Evolutionary conservation across 1,284 basidiomycete species (phyloP).

Genomic region (Somion occarium): DNA sequence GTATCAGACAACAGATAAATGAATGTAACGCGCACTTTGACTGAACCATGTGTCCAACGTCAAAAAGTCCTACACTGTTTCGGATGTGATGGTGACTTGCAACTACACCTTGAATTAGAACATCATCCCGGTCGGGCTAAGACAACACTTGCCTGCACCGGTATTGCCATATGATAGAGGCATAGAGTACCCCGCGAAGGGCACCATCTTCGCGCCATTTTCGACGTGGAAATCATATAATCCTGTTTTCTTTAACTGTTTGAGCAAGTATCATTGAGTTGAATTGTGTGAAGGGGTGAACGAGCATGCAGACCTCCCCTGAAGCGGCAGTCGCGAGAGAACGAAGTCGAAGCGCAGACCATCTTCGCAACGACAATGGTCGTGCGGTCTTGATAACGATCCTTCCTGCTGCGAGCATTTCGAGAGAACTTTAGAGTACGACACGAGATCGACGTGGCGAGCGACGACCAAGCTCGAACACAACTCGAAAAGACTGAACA

Average conservation of each 20-base stretch:
- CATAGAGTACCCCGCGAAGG: slow-evolving; percentile 96
- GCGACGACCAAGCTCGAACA: not conserved
- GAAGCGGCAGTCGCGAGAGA: slow-evolving; percentile 5
- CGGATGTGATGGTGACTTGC: slow-evolving; percentile 92
- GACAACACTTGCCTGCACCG: slow-evolving; percentile 62
- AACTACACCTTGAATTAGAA: slow-evolving; percentile 41
- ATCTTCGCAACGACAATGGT: not conserved
- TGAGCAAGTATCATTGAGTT: not conserved
- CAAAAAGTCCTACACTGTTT: slow-evolving; percentile 83
- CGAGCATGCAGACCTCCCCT: slow-evolving; percentile 1
- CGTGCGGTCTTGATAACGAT: not conserved
- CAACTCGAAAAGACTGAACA: not conserved
- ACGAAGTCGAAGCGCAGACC: not conserved
- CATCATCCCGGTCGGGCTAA: slow-evolving; percentile 4
- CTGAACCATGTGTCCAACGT: slow-evolving; percentile 98
- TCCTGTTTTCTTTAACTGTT: slow-evolving; percentile 58
- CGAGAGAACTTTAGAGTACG: no score
- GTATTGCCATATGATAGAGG: slow-evolving; percentile 83
- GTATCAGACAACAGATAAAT: not conserved
- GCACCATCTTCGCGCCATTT: slow-evolving; percentile 92
- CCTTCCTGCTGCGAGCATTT: not conserved
- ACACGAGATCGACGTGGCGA: not conserved
- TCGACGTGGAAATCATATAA: slow-evolving; percentile 89
- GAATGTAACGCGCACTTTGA: slow-evolving; percentile 48
- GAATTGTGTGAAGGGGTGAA: not conserved